phyloP scores from a whole-genome alignment of 208 protist genomes.

The Porcisia hertigi region DNA sequence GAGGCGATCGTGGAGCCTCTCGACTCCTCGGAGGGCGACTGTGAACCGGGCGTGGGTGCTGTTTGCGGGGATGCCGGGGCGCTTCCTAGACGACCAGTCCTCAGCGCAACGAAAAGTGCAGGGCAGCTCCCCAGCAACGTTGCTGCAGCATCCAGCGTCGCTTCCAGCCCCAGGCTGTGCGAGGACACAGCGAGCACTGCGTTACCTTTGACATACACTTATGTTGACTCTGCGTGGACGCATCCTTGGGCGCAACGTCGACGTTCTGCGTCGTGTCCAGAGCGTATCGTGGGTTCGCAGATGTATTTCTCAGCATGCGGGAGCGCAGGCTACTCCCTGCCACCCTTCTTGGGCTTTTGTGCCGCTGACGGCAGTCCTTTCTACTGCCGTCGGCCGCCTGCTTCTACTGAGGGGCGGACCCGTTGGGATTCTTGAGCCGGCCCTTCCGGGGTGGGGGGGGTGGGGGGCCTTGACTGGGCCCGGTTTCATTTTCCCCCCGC shows the following conservation, averaged over 20 bases:
- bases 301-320: background rate
- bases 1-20: slow-evolving; percentile 5
- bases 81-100: background rate
- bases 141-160: background rate
- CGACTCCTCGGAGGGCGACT: background rate
- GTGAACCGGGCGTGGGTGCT: background rate
- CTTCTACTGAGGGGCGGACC: background rate
- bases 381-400: slow-evolving; percentile 5
- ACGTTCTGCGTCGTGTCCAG: slow-evolving; percentile 17
- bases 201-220: slow-evolving; percentile 6
- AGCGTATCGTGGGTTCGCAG: slow-evolving; percentile 6
- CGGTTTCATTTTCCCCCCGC: background rate
- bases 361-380: slow-evolving; percentile 16
- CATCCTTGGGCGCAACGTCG: background rate
- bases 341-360: slow-evolving; percentile 25
- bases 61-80: background rate
- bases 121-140: background rate
- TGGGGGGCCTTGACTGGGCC: background rate
- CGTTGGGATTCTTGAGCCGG: background rate
- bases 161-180: background rate
- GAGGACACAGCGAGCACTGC: background rate
- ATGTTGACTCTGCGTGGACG: slow-evolving; percentile 7
- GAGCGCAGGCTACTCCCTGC: background rate
- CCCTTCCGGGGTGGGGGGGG: background rate
- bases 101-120: background rate